Percentiles rank a stretch among this genome's conserved stretches.
phyloP scores from a whole-genome alignment of 495 filamentous ascomycete genomes.

The Penicillium salamii region DNA sequence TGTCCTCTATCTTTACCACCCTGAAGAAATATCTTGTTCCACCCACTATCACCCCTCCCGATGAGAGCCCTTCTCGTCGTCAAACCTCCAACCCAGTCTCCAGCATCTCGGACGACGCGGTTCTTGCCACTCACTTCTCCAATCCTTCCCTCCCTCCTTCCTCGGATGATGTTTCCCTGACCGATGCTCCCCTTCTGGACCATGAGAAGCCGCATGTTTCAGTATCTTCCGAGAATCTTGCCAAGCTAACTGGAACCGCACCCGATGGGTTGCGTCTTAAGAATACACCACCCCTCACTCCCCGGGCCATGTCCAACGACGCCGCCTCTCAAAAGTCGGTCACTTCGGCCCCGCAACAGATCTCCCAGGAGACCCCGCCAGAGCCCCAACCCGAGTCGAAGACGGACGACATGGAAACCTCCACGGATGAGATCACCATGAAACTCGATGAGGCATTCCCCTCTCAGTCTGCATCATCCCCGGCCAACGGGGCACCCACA shows the following conservation, averaged over 20 bases:
- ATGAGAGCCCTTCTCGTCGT: slow-evolving; percentile 45
- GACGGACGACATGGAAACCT: slow-evolving; percentile 26
- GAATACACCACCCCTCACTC: slow-evolving; percentile 87
- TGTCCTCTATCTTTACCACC: slow-evolving; percentile 39
- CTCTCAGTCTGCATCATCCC: slow-evolving; percentile 31
- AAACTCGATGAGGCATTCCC: slow-evolving; percentile 46
- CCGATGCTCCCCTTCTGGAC: slow-evolving; percentile 49
- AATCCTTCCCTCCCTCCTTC: slow-evolving; percentile 62
- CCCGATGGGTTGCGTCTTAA: slow-evolving; percentile 60
- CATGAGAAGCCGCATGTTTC: slow-evolving; percentile 50
- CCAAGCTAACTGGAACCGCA: slow-evolving; percentile 84
- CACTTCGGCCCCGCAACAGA: slow-evolving; percentile 23
- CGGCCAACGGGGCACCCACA: slow-evolving; percentile 54
- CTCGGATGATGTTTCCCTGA: slow-evolving; percentile 55
- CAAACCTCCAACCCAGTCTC: slow-evolving; percentile 58
- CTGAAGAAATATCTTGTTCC: slow-evolving; percentile 44
- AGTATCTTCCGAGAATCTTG: slow-evolving; percentile 64
- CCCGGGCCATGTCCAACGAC: slow-evolving; percentile 75
- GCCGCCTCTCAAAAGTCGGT: slow-evolving; percentile 34
- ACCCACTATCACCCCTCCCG: slow-evolving; percentile 26
- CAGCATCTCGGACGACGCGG: slow-evolving; percentile 62
- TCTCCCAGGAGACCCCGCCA: slow-evolving; percentile 18
- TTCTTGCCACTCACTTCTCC: slow-evolving; percentile 71
- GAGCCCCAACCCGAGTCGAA: slow-evolving; percentile 18
- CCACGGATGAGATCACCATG: slow-evolving; percentile 39